These are phyloP conservation scores for Pseudogymnoascus sp. DNA, from an alignment of 2,329 filamentous ascomycete genomes.

Conservation along the genomic window DNA sequence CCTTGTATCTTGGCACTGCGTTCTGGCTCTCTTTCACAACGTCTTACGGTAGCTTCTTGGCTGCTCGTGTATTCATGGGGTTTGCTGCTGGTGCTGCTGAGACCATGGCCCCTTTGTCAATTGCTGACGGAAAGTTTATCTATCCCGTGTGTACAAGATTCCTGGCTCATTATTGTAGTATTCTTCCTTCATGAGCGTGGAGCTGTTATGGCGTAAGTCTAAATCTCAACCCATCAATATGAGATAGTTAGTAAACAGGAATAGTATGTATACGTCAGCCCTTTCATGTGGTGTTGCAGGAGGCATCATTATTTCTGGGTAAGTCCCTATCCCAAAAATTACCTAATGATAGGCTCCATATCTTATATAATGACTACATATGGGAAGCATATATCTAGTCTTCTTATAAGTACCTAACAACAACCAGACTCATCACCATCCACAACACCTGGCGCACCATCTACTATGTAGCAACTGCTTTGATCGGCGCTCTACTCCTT, in stretches of 20 bases:
- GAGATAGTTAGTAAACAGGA: background rate
- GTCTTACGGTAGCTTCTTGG: slow-evolving; percentile 17
- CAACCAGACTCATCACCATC: slow-evolving; percentile 35
- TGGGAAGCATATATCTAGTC: slow-evolving; percentile 32
- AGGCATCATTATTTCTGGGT: slow-evolving; percentile 43
- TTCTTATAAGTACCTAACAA: background rate
- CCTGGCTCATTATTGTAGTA: slow-evolving; percentile 25
- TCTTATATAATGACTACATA: slow-evolving; percentile 32
- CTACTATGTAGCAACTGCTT: slow-evolving; percentile 43
- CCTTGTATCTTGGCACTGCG: slow-evolving; percentile 14
- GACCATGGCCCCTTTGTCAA: slow-evolving; percentile 49
- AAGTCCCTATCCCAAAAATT: slow-evolving; percentile 27
- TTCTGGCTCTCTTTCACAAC: slow-evolving; percentile 16
- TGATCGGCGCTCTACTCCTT: slow-evolving; percentile 42
- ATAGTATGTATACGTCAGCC: slow-evolving; percentile 17
- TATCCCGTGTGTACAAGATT: background rate
- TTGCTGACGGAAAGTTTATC: slow-evolving; percentile 37
- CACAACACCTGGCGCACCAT: slow-evolving; percentile 43
- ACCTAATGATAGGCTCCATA: slow-evolving; percentile 29
- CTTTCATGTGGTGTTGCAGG: slow-evolving; percentile 40
- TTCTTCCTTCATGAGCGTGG: slow-evolving; percentile 55
- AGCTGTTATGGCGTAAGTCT: slow-evolving; percentile 31
- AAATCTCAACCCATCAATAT: background rate
- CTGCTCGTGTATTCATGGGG: slow-evolving; percentile 19
- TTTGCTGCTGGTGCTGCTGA: slow-evolving; percentile 38